phyloP scores from a whole-genome alignment of 2,329 filamentous ascomycete genomes.

The Alternaria sp. region DNA sequence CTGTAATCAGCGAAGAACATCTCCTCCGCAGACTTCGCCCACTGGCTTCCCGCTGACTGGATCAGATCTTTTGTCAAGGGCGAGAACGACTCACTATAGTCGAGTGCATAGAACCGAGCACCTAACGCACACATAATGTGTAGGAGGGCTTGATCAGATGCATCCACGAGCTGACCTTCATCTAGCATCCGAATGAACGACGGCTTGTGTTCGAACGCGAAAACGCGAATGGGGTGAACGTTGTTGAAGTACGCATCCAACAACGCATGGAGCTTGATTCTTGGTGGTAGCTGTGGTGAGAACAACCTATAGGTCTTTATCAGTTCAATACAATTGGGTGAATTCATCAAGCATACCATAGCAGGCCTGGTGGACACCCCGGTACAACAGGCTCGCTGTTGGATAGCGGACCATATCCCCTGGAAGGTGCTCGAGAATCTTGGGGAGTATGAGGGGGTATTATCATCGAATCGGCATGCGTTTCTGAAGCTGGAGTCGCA shows the following conservation, averaged over 20 bases:
- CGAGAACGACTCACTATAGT: constrained; percentile 41
- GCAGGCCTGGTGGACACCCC: constrained; percentile 33
- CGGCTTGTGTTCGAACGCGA: constrained; percentile 45
- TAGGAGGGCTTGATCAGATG: constrained; percentile 40
- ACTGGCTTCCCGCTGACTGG: constrained; percentile 43
- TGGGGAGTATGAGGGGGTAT: constrained; percentile 27
- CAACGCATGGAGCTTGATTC: constrained; percentile 34
- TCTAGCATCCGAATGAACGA: constrained; percentile 47
- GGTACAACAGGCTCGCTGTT: constrained; percentile 18
- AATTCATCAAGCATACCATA: constrained; percentile 26
- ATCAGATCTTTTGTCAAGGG: constrained; percentile 40
- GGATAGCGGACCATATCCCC: constrained; percentile 9
- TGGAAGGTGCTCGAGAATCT: constrained; percentile 20
- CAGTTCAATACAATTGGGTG: background rate
- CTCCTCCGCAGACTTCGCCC: constrained; percentile 45
- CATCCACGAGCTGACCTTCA: constrained; percentile 40
- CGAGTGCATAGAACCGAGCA: constrained; percentile 42
- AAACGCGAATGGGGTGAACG: constrained; percentile 38
- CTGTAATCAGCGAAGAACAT: constrained; percentile 48
- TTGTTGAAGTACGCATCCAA: constrained; percentile 47
- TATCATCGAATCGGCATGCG: constrained; percentile 18
- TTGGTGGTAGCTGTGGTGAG: constrained; percentile 33
- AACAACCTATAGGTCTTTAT: constrained; percentile 31
- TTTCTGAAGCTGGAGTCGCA: constrained; percentile 21
- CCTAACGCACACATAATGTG: constrained; percentile 47